Evolutionary conservation across 2,329 filamentous ascomycete species (phyloP).

Genomic region (Aspergillus calidoustus): DNA sequence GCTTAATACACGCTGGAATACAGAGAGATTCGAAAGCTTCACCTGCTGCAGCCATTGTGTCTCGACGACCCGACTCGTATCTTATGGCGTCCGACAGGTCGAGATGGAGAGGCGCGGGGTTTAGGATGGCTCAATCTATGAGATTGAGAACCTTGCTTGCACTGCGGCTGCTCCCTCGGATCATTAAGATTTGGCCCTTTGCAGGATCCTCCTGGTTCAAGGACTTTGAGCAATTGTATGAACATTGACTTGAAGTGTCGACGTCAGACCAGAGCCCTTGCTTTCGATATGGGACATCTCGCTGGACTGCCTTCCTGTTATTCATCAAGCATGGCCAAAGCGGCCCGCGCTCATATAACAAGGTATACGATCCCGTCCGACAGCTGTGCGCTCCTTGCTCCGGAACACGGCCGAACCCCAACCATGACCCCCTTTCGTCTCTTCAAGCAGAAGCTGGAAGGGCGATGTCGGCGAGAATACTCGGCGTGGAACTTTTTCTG

Average conservation of each 20-base stretch:
- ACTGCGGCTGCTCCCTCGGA: background rate
- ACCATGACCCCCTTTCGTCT: background rate
- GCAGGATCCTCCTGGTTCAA: background rate
- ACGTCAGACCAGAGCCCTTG: background rate
- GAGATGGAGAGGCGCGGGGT: constrained; percentile 6
- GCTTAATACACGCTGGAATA: background rate
- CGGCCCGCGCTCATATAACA: background rate
- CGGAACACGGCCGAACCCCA: background rate
- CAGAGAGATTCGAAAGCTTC: constrained; percentile 2
- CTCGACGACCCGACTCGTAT: background rate
- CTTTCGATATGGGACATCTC: too few relatives aligned
- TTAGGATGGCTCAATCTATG: constrained; percentile 8
- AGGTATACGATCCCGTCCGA: background rate
- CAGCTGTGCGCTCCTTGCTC: background rate
- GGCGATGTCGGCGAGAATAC: background rate
- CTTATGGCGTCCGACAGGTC: constrained; percentile 15
- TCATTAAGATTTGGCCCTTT: too few relatives aligned
- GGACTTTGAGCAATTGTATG: background rate
- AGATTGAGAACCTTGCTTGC: background rate
- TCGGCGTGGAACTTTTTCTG: background rate
- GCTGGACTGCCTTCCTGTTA: too few relatives aligned
- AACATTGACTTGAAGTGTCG: background rate
- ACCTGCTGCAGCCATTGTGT: background rate
- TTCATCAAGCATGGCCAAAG: too few relatives aligned
- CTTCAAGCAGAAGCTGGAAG: background rate